Evolutionary conservation across 2,329 filamentous ascomycete genomes (phyloP), one percentile per base, ranked within the genome.

Genomic region (Zarea fungicola): DNA sequence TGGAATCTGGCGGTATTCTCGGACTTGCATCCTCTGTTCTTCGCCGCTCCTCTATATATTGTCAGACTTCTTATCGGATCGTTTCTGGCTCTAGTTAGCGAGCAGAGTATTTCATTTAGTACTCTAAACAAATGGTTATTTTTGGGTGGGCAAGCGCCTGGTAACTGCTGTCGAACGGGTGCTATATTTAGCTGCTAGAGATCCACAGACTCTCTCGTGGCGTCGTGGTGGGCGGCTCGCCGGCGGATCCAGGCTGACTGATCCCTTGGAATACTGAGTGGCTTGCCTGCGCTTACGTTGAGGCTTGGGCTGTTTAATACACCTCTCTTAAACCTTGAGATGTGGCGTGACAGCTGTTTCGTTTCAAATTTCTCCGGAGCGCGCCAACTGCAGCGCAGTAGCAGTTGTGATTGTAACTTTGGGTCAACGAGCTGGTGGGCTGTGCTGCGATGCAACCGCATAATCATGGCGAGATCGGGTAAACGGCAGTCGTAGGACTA

Each of bases 391-490:
- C 2, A 32, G 9, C 6, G 34, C 32, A 23, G 26, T 21, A 40
- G n/a, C 25, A 23, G 43, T 10, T 9, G 35, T 18, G 19, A 8
- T 14, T 11, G 26, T 10, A 45, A 45, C 19, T 6, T 25, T n/a
- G 22, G n/a, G n/a, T 21, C n/a, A n/a, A n/a, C n/a, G 9, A 31
- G 31, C n/a, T 36, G 32, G 23, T 5, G 22, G 42, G 13, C 14
- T 1, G 16, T 3, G 29, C 8, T 32, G 19, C 18, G n/a, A 31
- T 18, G 22, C 16, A 23, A 31, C 7, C 31, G 29, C n/a, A 42
- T 16, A 19, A 18, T 16, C 26, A 36, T 31, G 46, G 35, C 46
- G n/a, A 29, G 32, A 49, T 49, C 46, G 46, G 46, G 23, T 37
- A 36, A 16, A 37, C 46, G 46, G 46, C 29, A 48, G 29, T 42